Evolutionary conservation across 768 basidiomycete species (phyloP), one percentile per base, ranked within the genome.

Genomic region (Exidia glandulosa): DNA sequence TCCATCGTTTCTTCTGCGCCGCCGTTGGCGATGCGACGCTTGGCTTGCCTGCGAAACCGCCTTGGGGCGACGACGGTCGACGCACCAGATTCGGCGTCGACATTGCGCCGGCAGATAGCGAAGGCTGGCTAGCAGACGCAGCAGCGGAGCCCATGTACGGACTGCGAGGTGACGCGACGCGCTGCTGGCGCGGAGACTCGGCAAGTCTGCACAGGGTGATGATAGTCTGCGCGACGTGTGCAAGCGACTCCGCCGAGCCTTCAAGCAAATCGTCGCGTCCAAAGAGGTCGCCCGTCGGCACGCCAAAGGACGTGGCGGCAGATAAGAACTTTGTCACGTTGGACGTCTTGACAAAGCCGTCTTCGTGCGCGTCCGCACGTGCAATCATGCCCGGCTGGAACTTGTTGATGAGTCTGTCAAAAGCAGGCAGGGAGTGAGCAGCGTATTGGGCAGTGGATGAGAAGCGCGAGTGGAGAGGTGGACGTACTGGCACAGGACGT

Each of bases 401-500:
- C 69, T 86, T 88, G 73, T 90, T 90, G 77, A 90, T 78, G 62
- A 92, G 78, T 63, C 91, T 93, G 66, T 62, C 50, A 66, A 48
- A 59, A 68, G 45, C 63, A 67, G 63, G 14, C 31, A 52, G 32
- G 32, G 16, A 37, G 48, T 29, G 9, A n/a, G 57, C 57, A 64
- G 58, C 36, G 27, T 37, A 55, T 23, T 32, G 52, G 48, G 57
- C n/a, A n/a, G n/a, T n/a, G n/a, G n/a, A n/a, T n/a, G n/a, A n/a
- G 57, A 60, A 41, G 57, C 52, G 10, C 10, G 59, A 64, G 30
- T 23, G 60, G 47, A 41, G 57, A 63, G 13, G 25, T 27, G 50
- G 34, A 84, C 92, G 75, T 68, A 94, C 93, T 90, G 86, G 83
- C 93, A 94, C 27, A 95, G 78, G 25, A 94, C 81, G 70, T 85